Conservation (phyloP, 2,329 filamentous ascomycete species). For the Cladosporium sp. region DNA sequence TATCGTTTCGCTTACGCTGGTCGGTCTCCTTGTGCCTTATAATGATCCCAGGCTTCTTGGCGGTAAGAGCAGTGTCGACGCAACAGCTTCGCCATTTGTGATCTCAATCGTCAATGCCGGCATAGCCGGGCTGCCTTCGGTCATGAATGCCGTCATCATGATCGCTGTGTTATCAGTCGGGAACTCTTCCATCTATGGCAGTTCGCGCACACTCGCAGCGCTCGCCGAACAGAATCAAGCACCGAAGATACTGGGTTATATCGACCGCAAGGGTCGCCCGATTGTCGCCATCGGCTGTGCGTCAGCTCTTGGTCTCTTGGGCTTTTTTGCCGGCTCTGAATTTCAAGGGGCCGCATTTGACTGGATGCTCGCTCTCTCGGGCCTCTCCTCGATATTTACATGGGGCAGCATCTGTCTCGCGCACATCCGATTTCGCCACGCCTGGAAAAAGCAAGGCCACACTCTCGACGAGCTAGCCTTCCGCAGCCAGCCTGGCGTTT, state of each 20-base stretch:
- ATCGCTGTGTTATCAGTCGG: constrained; percentile 61
- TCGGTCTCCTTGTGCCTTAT: constrained; percentile 38
- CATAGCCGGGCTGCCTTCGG: constrained; percentile 59
- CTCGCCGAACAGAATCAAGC: constrained; percentile 70
- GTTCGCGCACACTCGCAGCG: constrained; percentile 84
- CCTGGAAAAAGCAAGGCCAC: constrained; percentile 70
- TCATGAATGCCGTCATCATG: constrained; percentile 68
- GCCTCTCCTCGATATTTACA: constrained; percentile 72
- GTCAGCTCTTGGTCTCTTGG: constrained; percentile 68
- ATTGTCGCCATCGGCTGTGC: constrained; percentile 67
- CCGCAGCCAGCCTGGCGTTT: constrained; percentile 55
- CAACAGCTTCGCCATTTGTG: constrained; percentile 62
- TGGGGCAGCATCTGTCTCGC: constrained; percentile 85
- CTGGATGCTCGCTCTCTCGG: constrained; percentile 77
- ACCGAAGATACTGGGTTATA: constrained; percentile 59
- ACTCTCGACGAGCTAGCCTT: constrained; percentile 66
- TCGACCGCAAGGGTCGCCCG: constrained; percentile 80
- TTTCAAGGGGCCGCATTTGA: constrained; percentile 65
- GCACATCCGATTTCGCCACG: constrained; percentile 84
- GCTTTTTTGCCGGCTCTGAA: constrained; percentile 70
- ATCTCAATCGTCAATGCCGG: constrained; percentile 63
- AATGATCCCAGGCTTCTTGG: constrained; percentile 40
- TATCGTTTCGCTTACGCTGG: constrained; percentile 35
- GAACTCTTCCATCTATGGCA: constrained; percentile 56
- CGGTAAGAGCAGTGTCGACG: constrained; percentile 35